Evolutionary conservation across 1,284 basidiomycete genomes (phyloP).

Genomic region (Anthracocystis panici-leucophaei): DNA sequence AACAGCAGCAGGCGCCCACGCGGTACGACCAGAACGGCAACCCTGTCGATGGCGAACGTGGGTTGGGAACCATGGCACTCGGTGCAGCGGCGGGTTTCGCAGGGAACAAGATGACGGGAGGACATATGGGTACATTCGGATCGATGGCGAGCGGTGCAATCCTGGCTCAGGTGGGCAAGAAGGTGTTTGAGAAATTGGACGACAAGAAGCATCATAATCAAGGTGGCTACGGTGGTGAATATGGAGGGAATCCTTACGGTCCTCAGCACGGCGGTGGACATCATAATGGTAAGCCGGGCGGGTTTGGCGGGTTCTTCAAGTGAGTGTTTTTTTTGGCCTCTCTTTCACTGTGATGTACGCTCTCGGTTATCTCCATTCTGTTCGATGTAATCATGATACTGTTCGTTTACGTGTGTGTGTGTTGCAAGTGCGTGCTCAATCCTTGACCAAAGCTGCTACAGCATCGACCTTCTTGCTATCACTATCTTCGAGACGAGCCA

Average conservation of each 20-base stretch:
- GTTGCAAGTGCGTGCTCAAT: background rate
- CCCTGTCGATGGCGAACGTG: constrained; percentile 58
- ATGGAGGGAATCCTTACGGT: constrained; percentile 34
- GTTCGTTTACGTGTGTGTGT: background rate
- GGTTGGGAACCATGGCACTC: constrained; percentile 61
- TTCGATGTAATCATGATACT: background rate
- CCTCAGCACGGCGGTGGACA: constrained; percentile 19
- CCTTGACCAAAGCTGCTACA: constrained; percentile 33
- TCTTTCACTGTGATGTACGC: constrained; percentile 1
- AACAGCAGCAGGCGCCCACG: constrained; percentile 30
- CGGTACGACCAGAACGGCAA: constrained; percentile 61
- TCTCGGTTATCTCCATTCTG: background rate
- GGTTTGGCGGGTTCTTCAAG: constrained; percentile 45
- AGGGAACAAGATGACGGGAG: constrained; percentile 57
- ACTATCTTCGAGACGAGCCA: constrained; percentile 46
- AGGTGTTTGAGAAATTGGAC: constrained; percentile 49
- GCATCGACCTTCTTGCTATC: constrained; percentile 43
- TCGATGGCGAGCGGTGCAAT: constrained; percentile 54
- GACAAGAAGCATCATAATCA: constrained; percentile 39
- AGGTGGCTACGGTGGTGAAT: constrained; percentile 5
- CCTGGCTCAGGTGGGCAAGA: constrained; percentile 59
- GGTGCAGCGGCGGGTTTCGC: constrained; percentile 57
- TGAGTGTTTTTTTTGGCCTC: background rate
- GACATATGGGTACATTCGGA: constrained; percentile 46
- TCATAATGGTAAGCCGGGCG: constrained; percentile 21